Percentiles rank a stretch among this genome's conserved stretches.
phyloP scores from a whole-genome alignment of 75 land plant genomes.

The Picea glauca region DNA sequence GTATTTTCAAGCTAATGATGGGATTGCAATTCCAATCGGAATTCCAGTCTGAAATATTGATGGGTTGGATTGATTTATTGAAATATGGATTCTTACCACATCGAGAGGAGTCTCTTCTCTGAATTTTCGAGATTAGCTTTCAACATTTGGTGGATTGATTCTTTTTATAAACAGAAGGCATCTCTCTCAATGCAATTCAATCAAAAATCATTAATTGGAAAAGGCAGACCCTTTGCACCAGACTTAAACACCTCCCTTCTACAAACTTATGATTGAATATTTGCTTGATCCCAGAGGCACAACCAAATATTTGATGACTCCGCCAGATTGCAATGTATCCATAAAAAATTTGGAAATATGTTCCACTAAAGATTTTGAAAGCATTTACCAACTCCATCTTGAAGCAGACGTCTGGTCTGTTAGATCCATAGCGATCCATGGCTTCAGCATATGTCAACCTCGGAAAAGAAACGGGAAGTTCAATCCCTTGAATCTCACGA shows the following conservation, averaged over 20 bases:
- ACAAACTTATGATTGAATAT: conserved; percentile 77
- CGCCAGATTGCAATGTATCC: conserved; percentile 57
- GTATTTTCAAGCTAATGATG: too few species aligned
- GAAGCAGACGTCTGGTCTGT: conserved; percentile 85
- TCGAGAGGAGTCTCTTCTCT: too few species aligned
- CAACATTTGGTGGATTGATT: too few species aligned
- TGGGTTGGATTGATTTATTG: too few species aligned
- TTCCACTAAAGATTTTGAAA: conserved; percentile 49
- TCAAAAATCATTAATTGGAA: background rate
- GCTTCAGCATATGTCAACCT: conserved; percentile 95
- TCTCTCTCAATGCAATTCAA: too few species aligned
- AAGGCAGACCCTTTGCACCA: conserved; percentile 91
- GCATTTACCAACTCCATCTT: conserved; percentile 80
- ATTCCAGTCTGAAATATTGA: too few species aligned
- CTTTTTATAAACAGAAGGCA: too few species aligned
- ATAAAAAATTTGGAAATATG: conserved; percentile 72
- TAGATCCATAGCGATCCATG: conserved; percentile 84
- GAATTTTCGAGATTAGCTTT: too few species aligned
- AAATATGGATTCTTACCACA: too few species aligned
- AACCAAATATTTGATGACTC: conserved; percentile 66
- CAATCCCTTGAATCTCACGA: conserved; percentile 59
- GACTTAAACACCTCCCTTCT: conserved; percentile 88
- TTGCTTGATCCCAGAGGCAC: conserved; percentile 64
- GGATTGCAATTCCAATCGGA: too few species aligned
- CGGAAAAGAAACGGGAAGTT: conserved; percentile 88